These are phyloP conservation scores for Yamadazyma friedrichii DNA, from an alignment of 1,139 yeast species.

Conservation along the genomic window DNA sequence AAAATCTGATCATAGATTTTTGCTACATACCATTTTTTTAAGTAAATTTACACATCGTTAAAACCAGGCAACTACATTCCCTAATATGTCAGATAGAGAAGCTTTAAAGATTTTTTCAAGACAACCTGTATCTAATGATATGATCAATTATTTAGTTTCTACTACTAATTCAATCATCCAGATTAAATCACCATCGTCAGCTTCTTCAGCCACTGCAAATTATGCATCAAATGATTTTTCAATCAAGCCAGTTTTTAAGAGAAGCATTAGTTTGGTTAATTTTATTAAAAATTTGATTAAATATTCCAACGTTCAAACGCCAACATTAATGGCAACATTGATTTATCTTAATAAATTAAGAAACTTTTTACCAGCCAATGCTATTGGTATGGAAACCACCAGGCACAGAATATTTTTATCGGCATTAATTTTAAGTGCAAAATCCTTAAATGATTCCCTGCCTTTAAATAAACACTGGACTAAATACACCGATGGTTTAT, in stretches of 20 bases:
- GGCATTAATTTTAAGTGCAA: constrained; percentile 83
- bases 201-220: not conserved
- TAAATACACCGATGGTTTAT: constrained; percentile 79
- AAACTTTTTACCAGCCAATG: constrained; percentile 77
- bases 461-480: constrained; percentile 98
- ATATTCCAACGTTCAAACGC: constrained; percentile 89
- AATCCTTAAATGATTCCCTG: constrained; percentile 86
- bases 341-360: constrained; percentile 79
- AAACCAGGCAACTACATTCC: not conserved
- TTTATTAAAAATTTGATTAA: constrained; percentile 73
- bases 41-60: no score
- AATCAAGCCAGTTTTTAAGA: constrained; percentile 25
- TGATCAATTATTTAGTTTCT: constrained; percentile 78
- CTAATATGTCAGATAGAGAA: constrained; percentile 43
- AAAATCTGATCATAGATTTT: not conserved
- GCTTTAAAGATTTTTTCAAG: constrained; percentile 75
- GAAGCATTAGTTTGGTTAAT: constrained; percentile 38
- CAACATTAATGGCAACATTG: constrained; percentile 89
- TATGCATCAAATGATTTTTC: constrained; percentile 7
- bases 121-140: constrained; percentile 72
- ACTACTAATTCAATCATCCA: constrained; percentile 80
- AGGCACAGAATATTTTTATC: constrained; percentile 91
- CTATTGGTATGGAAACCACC: constrained; percentile 91
- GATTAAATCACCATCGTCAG: constrained; percentile 28
- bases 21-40: not conserved